Evolutionary conservation across 2,329 filamentous ascomycete genomes (phyloP).

Genomic region (Cladophialophora carrionii): DNA sequence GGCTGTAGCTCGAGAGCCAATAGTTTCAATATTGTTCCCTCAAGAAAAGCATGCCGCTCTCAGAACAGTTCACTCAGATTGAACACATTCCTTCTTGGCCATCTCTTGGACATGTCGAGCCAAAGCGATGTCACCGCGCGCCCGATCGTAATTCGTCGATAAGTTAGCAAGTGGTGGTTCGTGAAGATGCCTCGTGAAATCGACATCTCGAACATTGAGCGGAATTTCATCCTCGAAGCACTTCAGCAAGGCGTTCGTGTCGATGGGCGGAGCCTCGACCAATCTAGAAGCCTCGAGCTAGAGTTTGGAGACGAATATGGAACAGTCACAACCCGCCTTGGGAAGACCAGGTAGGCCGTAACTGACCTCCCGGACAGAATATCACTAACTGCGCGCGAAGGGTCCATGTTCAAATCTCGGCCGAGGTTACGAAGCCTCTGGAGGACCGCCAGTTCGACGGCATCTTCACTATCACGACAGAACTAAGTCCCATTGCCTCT

Average conservation of each 20-base stretch:
- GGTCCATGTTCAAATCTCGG: constrained; percentile 80
- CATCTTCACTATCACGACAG: constrained; percentile 87
- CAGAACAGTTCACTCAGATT: background rate
- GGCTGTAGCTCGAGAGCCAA: constrained; percentile 4
- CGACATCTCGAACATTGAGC: constrained; percentile 87
- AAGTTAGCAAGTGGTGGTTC: background rate
- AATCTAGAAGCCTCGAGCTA: constrained; percentile 76
- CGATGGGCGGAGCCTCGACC: constrained; percentile 79
- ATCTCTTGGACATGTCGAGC: background rate
- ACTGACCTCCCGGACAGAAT: background rate
- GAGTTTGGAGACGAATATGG: constrained; percentile 90
- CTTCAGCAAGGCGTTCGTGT: constrained; percentile 78
- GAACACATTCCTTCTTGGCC: background rate
- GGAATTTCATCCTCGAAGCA: constrained; percentile 80
- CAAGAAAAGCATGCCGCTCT: background rate
- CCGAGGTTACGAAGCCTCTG: constrained; percentile 83
- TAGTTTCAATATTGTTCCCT: background rate
- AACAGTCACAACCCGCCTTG: constrained; percentile 80
- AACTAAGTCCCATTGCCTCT: constrained; percentile 89
- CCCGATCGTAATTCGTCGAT: background rate
- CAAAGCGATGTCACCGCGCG: background rate
- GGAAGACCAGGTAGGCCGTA: constrained; percentile 76
- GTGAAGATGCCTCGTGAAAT: constrained; percentile 82
- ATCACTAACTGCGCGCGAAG: constrained; percentile 50
- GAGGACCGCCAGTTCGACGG: constrained; percentile 92